Percentiles rank a stretch among this genome's conserved stretches.
Conservation (phyloP, 768 basidiomycete species). For the Amylocystis lapponica region DNA sequence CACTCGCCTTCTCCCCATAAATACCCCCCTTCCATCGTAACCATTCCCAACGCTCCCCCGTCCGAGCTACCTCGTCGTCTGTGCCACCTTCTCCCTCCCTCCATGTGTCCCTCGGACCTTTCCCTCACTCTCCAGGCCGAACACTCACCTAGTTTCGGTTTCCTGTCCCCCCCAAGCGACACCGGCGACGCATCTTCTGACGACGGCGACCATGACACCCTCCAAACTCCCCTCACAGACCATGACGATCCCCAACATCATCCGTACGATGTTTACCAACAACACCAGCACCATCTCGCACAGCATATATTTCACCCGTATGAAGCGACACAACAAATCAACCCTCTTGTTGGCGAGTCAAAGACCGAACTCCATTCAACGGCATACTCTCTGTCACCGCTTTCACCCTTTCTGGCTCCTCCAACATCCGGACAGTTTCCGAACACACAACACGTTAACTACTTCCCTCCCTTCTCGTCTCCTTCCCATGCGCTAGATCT, state of each 20-base stretch:
- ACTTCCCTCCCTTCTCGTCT: constrained; percentile 10
- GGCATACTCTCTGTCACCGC: background rate
- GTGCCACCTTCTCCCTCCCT: constrained; percentile 10
- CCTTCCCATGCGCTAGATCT: constrained; percentile 18
- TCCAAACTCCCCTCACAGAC: constrained; percentile 35
- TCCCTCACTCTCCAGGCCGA: background rate
- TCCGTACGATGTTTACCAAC: constrained; percentile 17
- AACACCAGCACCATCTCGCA: constrained; percentile 11
- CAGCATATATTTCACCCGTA: background rate
- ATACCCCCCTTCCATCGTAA: constrained; percentile 5
- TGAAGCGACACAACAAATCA: background rate
- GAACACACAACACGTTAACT: constrained; percentile 5
- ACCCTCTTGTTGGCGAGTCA: background rate
- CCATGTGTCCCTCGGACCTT: constrained; percentile 1
- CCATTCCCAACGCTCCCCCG: background rate
- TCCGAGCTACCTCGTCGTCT: constrained; percentile 8
- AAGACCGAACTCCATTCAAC: background rate
- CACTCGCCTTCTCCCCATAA: constrained; percentile 12
- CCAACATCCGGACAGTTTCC: constrained; percentile 7
- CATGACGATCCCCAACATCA: constrained; percentile 25
- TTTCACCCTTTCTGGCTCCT: constrained; percentile 2
- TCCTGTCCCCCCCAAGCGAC: constrained; percentile 29
- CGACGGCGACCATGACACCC: constrained; percentile 36
- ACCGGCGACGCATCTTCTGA: constrained; percentile 30
- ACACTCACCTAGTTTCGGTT: constrained; percentile 14